Evolutionary conservation across 2,329 filamentous ascomycete species (phyloP).

Genomic region (Ophiostoma perfectum): DNA sequence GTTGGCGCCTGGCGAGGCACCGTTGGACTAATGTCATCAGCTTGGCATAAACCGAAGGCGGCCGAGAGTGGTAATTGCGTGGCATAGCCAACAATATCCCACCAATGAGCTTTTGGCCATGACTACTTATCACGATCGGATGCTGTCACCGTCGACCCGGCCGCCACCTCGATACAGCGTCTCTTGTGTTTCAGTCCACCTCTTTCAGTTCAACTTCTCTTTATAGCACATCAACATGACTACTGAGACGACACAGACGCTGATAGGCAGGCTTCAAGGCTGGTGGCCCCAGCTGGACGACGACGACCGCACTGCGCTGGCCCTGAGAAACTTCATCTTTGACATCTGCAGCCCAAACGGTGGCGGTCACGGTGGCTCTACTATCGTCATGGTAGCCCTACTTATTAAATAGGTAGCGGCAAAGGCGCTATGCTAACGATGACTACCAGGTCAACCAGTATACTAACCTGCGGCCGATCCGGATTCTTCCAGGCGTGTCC

Average conservation of each 20-base stretch:
- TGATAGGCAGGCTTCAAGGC: background rate
- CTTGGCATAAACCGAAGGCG: background rate
- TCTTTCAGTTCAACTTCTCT: background rate
- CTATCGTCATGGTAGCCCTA: background rate
- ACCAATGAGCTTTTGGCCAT: background rate
- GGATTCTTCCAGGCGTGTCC: too few relatives aligned
- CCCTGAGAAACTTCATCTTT: slow-evolving; percentile 24
- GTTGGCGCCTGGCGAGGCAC: background rate
- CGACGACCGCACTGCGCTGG: slow-evolving; percentile 17
- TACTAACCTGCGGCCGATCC: too few relatives aligned
- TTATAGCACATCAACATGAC: background rate
- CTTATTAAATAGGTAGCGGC: too few relatives aligned
- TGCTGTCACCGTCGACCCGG: background rate
- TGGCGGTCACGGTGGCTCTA: slow-evolving; percentile 15
- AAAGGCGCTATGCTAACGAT: too few relatives aligned
- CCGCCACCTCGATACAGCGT: background rate
- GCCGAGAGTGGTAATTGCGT: background rate
- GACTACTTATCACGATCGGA: background rate
- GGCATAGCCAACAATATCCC: background rate
- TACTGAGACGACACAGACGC: background rate
- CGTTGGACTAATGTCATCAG: background rate
- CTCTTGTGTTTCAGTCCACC: background rate
- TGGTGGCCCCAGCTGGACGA: background rate
- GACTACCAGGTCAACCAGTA: too few relatives aligned
- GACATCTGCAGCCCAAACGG: slow-evolving; percentile 25